Conservation (phyloP, 169 alveolate species). For the Eimeria sp. region DNA sequence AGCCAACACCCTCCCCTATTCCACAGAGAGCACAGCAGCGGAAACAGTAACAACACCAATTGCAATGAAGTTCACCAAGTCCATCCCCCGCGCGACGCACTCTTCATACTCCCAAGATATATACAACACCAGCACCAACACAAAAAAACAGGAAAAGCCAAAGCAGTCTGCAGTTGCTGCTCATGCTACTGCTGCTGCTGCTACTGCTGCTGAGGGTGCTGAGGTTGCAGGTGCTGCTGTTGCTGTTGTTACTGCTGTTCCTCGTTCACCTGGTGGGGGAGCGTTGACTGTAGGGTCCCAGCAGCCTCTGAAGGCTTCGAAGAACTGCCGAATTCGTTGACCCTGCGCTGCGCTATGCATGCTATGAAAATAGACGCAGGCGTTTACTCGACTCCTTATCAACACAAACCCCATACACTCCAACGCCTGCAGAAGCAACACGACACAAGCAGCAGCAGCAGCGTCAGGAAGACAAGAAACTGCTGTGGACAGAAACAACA, state of each 20-base stretch:
- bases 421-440: neutral
- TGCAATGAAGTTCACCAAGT: neutral
- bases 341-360: slow-evolving; percentile 17
- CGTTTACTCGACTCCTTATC: slow-evolving; percentile 37
- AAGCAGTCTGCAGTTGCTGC: neutral
- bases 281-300: slow-evolving; percentile 1
- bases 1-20: neutral
- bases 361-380: slow-evolving; percentile 42
- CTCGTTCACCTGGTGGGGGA: neutral
- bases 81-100: neutral
- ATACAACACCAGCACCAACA: too few relatives aligned
- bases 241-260: neutral
- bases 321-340: neutral
- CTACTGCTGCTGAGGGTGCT: neutral
- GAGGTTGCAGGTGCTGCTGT: neutral
- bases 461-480: neutral
- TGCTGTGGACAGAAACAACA: neutral
- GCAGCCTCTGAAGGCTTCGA: neutral
- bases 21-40: neutral
- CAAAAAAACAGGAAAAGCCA: neutral
- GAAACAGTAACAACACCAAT: neutral
- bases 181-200: neutral
- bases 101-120: too few relatives aligned
- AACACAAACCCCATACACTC: slow-evolving; percentile 70
- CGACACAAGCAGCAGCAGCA: neutral